Percentiles rank a stretch among this genome's conserved stretches.
These are phyloP conservation scores for Diaporthe citri DNA, from an alignment of 2,329 filamentous ascomycete species.

Conservation along the genomic window DNA sequence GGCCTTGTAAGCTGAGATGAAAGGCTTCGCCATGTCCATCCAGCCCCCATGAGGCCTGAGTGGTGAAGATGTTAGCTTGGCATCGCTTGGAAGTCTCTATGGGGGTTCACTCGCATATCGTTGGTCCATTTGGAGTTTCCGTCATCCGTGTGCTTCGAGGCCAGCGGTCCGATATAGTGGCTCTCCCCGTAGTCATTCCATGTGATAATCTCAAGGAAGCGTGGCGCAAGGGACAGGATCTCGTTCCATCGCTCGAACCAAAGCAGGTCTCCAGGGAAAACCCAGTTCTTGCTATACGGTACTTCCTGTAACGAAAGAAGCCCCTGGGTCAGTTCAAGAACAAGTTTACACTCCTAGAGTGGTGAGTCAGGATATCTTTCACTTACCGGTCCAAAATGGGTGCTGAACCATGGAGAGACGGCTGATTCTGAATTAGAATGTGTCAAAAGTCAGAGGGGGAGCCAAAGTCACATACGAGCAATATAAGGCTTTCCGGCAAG, in stretches of 20 bases:
- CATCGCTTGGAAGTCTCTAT: neutral
- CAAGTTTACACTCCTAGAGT: accelerated
- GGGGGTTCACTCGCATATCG: slow-evolving; percentile 53
- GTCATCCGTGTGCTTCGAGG: slow-evolving; percentile 56
- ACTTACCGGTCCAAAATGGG: slow-evolving; percentile 22
- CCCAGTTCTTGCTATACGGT: slow-evolving; percentile 65
- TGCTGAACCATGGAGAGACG: slow-evolving; percentile 55
- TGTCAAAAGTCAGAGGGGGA: slow-evolving; percentile 35
- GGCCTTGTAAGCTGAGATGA: slow-evolving; percentile 65
- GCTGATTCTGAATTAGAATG: slow-evolving; percentile 39
- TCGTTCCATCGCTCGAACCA: slow-evolving; percentile 70
- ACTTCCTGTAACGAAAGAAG: slow-evolving; percentile 61
- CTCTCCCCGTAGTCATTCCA: slow-evolving; percentile 67
- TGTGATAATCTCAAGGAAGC: slow-evolving; percentile 62
- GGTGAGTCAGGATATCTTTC: accelerated
- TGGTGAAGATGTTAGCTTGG: neutral
- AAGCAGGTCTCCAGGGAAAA: slow-evolving; percentile 70
- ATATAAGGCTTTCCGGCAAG: slow-evolving; percentile 46
- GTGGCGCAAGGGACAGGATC: slow-evolving; percentile 58
- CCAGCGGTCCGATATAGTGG: slow-evolving; percentile 65
- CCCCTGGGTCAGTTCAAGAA: slow-evolving; percentile 42
- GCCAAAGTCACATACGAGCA: slow-evolving; percentile 33
- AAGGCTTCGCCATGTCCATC: slow-evolving; percentile 66
- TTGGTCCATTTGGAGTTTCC: slow-evolving; percentile 63
- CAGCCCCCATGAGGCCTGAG: slow-evolving; percentile 60